Conservation (phyloP, 2,329 filamentous ascomycete species). For the Gliomastix tumulicola region DNA sequence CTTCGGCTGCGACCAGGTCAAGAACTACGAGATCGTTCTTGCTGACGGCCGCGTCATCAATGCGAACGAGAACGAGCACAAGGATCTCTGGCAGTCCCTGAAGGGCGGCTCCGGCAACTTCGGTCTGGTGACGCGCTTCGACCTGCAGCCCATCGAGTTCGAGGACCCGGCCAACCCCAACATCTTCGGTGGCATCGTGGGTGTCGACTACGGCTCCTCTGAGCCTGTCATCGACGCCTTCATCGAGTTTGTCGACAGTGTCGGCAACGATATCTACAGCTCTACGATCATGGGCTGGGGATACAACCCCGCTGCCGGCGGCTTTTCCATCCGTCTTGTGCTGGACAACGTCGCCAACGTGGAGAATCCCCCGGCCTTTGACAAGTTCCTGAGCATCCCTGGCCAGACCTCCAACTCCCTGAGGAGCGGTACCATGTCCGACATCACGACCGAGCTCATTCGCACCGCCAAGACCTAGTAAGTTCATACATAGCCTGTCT, state of each 20-base stretch:
- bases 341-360: constrained; percentile 19
- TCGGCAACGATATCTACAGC: constrained; percentile 21
- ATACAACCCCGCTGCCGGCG: constrained; percentile 18
- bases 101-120: constrained; percentile 38
- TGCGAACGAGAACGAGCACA: constrained; percentile 24
- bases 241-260: constrained; percentile 20
- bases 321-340: constrained; percentile 17
- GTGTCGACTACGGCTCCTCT: constrained; percentile 13
- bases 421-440: constrained; percentile 16
- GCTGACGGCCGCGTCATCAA: constrained; percentile 29
- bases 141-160: constrained; percentile 20
- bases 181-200: constrained; percentile 21
- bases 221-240: constrained; percentile 18
- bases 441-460: constrained; percentile 17
- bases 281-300: constrained; percentile 23
- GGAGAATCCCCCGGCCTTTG: constrained; percentile 19
- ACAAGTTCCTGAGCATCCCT: constrained; percentile 14
- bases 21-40: constrained; percentile 32
- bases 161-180: constrained; percentile 13
- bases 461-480: not conserved
- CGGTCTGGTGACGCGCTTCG: constrained; percentile 21
- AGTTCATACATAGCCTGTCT: constrained; percentile 5
- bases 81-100: constrained; percentile 33
- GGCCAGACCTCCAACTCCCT: constrained; percentile 15
- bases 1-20: constrained; percentile 29